Percentiles rank a stretch among this genome's conserved stretches.
Conservation (phyloP, 2,329 filamentous ascomycete species). For the Myriangium duriaei region DNA sequence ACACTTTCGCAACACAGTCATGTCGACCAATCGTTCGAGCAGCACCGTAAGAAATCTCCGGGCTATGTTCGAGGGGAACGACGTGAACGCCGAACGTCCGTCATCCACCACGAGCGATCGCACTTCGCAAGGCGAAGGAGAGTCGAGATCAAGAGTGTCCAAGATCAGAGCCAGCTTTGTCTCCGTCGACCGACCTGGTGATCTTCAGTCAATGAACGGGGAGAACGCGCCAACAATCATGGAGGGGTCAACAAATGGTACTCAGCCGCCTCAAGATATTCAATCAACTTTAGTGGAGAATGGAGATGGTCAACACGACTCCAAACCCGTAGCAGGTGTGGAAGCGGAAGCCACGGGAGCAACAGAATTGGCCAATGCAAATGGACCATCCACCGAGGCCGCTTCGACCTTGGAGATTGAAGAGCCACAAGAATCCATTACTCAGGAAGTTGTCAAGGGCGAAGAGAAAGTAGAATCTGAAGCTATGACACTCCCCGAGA, state of each 20-base stretch:
- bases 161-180: conserved; percentile 38
- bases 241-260: conserved; percentile 9
- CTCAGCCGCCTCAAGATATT: conserved; percentile 7
- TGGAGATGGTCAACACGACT: no score
- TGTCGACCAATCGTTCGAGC: conserved; percentile 28
- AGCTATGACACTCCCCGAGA: conserved; percentile 18
- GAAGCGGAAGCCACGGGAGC: conserved; percentile 3
- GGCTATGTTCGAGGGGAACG: conserved; percentile 37
- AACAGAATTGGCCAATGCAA: conserved; percentile 5
- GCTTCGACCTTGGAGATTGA: conserved; percentile 20
- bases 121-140: conserved; percentile 15
- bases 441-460: conserved; percentile 21
- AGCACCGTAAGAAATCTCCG: conserved; percentile 36
- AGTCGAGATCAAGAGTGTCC: conserved; percentile 24
- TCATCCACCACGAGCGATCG: conserved; percentile 18
- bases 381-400: conserved; percentile 18
- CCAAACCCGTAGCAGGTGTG: no score
- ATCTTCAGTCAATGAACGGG: conserved; percentile 7
- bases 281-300: neutral
- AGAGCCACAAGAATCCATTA: conserved; percentile 29
- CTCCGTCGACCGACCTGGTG: conserved; percentile 27
- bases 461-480: conserved; percentile 25
- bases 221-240: conserved; percentile 13
- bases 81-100: conserved; percentile 25
- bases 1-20: conserved; percentile 32